Conservation (phyloP, 140 eudicot species). For the Bidens hawaiensis region DNA sequence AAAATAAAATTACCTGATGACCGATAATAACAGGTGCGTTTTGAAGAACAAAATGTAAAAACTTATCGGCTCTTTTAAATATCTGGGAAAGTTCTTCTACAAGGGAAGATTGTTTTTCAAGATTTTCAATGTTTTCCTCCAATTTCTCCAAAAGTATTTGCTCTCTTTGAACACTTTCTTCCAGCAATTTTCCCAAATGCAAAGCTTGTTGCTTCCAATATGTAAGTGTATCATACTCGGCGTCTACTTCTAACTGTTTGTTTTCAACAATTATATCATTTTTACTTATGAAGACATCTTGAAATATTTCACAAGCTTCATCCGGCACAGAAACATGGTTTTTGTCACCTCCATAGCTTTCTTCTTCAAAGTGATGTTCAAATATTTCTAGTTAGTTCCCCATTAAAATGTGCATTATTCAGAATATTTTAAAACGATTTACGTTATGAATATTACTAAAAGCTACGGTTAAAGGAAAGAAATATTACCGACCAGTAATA, state of each 20-base stretch:
- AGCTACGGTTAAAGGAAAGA: conserved; percentile 7
- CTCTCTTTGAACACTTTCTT: conserved; percentile 57
- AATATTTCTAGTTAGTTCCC: conserved; percentile 38
- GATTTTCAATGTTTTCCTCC: conserved; percentile 69
- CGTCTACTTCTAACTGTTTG: conserved; percentile 56
- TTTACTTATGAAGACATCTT: conserved; percentile 53
- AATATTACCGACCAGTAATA: conserved; percentile 63
- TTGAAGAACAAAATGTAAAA: conserved; percentile 85
- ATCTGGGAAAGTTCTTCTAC: conserved; percentile 82
- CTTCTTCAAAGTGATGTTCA: conserved; percentile 66
- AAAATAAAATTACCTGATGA: conserved; percentile 52
- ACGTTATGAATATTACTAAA: not conserved
- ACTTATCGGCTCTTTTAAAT: conserved; percentile 81
- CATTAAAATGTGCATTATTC: not conserved
- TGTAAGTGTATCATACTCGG: conserved; percentile 53
- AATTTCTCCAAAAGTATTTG: conserved; percentile 49
- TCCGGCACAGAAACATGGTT: conserved; percentile 51
- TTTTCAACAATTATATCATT: conserved; percentile 45
- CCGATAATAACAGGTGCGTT: conserved; percentile 93
- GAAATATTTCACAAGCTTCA: conserved; percentile 44
- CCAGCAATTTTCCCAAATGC: conserved; percentile 57
- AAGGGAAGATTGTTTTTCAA: conserved; percentile 74
- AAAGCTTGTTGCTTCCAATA: conserved; percentile 81
- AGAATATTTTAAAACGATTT: not conserved
- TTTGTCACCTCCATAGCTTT: conserved; percentile 46